These are phyloP conservation scores for Magnusiomyces tetraspermus DNA, from an alignment of 1,139 yeast genomes.

Conservation along the genomic window DNA sequence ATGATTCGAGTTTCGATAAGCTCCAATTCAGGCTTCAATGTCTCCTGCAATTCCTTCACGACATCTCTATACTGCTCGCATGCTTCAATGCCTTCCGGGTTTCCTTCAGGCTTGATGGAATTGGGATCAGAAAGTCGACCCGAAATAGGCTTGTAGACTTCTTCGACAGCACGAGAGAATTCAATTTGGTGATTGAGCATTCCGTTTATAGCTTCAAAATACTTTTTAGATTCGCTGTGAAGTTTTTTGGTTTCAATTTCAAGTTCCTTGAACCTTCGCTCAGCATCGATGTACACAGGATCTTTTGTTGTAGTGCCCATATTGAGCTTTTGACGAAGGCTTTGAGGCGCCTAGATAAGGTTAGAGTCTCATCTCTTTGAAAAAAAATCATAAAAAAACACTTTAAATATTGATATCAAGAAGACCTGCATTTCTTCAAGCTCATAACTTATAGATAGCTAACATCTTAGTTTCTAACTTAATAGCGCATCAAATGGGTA, in stretches of 20 bases:
- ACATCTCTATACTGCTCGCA: constrained; percentile 84
- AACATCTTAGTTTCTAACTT: no score
- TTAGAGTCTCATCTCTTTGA: no score
- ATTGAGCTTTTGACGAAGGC: constrained; percentile 34
- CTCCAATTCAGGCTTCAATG: constrained; percentile 85
- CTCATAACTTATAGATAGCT: no score
- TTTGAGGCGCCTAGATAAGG: constrained; percentile 51
- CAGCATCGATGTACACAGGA: constrained; percentile 89
- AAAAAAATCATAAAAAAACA: not conserved
- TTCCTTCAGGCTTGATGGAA: constrained; percentile 77
- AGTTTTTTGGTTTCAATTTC: constrained; percentile 83
- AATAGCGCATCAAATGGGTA: no score
- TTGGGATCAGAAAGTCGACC: constrained; percentile 91
- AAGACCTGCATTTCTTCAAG: no score
- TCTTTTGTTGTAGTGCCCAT: constrained; percentile 72
- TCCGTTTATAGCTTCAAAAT: constrained; percentile 83
- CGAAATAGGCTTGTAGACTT: constrained; percentile 89
- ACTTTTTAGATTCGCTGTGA: constrained; percentile 82
- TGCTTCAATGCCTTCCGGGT: constrained; percentile 93
- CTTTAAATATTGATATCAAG: no score
- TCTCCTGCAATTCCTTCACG: constrained; percentile 74
- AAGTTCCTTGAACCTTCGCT: constrained; percentile 85
- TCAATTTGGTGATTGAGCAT: constrained; percentile 91
- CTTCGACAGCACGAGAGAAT: constrained; percentile 88
- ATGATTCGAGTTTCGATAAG: constrained; percentile 84